Evolutionary conservation across 192 early-diverging fungal genomes (phyloP).

Genomic region (Coemansia erecta): DNA sequence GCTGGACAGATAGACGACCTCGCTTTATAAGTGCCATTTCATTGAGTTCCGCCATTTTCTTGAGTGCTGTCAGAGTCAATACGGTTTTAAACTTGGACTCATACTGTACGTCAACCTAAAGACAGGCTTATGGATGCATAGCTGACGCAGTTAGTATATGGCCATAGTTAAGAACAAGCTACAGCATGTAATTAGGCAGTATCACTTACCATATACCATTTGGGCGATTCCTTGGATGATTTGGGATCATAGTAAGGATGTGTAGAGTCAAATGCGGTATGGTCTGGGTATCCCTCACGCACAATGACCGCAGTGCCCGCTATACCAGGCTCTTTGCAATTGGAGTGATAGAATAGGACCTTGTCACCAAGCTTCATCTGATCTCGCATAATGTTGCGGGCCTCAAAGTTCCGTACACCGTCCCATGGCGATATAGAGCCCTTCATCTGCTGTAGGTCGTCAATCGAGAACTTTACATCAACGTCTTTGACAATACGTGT

Average conservation of each 20-base stretch:
- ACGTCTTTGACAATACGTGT: conserved; percentile 61
- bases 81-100: conserved; percentile 61
- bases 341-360: conserved; percentile 84
- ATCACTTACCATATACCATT: conserved; percentile 73
- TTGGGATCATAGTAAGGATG: conserved; percentile 83
- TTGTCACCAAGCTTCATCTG: conserved; percentile 72
- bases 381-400: conserved; percentile 76
- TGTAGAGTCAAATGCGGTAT: conserved; percentile 68
- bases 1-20: conserved; percentile 76
- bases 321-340: conserved; percentile 80
- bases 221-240: conserved; percentile 61
- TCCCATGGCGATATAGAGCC: conserved; percentile 67
- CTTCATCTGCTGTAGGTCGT: conserved; percentile 58
- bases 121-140: background rate
- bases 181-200: background rate
- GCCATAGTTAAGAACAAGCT: background rate
- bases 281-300: conserved; percentile 70
- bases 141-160: background rate
- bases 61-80: conserved; percentile 67
- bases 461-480: conserved; percentile 72
- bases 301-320: conserved; percentile 65
- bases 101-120: conserved; percentile 73
- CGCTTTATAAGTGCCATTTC: conserved; percentile 70
- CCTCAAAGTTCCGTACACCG: conserved; percentile 81
- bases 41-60: conserved; percentile 53